phyloP scores from a whole-genome alignment of 2,329 filamentous ascomycete species.

The Pyrenochaeta sp. region DNA sequence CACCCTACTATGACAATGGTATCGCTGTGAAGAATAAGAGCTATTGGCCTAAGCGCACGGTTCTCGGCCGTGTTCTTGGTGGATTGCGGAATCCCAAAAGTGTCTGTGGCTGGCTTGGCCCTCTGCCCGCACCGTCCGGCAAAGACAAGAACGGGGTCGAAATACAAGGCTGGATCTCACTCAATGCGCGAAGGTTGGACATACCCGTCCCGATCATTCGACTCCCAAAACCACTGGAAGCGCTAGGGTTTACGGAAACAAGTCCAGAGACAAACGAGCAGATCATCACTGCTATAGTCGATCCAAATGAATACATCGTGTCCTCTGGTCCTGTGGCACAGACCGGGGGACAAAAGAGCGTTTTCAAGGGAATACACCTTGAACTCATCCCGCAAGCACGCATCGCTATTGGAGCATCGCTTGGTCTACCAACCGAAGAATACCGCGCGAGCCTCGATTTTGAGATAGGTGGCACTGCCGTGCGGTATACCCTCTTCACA shows the following conservation, averaged over 20 bases:
- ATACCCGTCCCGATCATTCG: background rate
- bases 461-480: background rate
- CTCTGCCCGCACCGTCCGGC: background rate
- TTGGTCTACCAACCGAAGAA: background rate
- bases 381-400: background rate
- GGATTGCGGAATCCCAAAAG: background rate
- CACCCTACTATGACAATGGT: background rate
- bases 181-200: background rate
- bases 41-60: background rate
- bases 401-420: background rate
- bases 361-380: background rate
- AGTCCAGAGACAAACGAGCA: background rate
- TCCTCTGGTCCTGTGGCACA: background rate
- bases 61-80: background rate
- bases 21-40: background rate
- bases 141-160: background rate
- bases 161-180: background rate
- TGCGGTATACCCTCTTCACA: background rate
- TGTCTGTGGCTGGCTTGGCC: background rate
- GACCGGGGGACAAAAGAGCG: background rate
- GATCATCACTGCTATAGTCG: background rate
- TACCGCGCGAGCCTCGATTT: background rate
- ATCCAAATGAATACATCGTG: background rate
- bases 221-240: background rate
- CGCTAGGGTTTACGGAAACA: background rate